phyloP scores from a whole-genome alignment of 306 rosid species.

The Macrotyloma uniflorum region DNA sequence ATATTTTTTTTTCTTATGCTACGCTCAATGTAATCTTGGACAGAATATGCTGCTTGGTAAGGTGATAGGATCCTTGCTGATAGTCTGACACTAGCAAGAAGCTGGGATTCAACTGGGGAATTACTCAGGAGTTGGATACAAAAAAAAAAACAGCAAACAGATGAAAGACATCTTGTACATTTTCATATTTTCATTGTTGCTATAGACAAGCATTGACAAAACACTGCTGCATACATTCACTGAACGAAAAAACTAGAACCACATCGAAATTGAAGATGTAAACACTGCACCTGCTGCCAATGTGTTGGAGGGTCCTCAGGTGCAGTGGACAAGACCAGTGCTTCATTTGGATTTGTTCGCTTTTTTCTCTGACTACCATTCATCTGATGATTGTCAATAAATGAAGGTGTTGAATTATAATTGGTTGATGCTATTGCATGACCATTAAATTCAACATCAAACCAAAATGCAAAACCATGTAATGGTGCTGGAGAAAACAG shows the following conservation, averaged over 20 bases:
- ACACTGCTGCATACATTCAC: not conserved
- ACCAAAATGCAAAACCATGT: conserved; percentile 99
- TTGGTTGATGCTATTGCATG: conserved; percentile 54
- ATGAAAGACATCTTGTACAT: not conserved
- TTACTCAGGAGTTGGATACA: not conserved
- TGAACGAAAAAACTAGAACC: conserved; percentile 17
- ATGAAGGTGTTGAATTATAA: conserved; percentile 41
- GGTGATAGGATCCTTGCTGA: not conserved
- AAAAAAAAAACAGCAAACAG: too few relatives aligned
- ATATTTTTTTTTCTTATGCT: not conserved
- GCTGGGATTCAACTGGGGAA: not conserved
- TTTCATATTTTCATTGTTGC: not conserved
- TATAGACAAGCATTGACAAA: not conserved
- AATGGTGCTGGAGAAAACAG: conserved; percentile 80
- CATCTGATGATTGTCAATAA: conserved; percentile 52
- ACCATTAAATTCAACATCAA: conserved; percentile 94
- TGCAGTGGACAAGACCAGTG: conserved; percentile 87
- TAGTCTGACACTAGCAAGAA: not conserved
- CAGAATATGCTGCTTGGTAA: not conserved
- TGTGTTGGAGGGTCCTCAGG: conserved; percentile 99
- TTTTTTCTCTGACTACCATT: conserved; percentile 80
- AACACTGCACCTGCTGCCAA: conserved; percentile 90
- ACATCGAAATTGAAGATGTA: conserved; percentile 16
- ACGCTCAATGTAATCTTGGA: not conserved
- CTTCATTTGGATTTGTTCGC: conserved; percentile 75